Evolutionary conservation across 129 eudicot species (phyloP).

Genomic region (Ambrosia trifida): DNA sequence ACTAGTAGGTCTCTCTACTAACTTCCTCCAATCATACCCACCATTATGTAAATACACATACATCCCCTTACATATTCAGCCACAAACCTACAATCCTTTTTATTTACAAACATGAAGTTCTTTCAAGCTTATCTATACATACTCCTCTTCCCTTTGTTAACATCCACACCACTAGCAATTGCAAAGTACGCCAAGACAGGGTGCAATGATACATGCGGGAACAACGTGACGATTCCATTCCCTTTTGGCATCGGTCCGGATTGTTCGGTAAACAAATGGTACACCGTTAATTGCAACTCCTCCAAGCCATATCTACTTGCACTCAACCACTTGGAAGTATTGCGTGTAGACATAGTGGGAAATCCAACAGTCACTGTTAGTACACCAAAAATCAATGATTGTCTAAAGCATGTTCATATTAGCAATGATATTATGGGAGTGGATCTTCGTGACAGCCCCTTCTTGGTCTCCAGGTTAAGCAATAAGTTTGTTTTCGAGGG

Average conservation of each 20-base stretch:
- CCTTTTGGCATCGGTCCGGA: background rate
- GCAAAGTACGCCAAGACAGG: background rate
- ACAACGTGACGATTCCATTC: background rate
- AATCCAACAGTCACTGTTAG: background rate
- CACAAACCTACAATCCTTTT: no score
- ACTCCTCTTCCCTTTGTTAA: background rate
- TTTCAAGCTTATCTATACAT: background rate
- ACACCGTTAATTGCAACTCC: background rate
- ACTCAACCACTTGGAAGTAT: constrained; percentile 2
- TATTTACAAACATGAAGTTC: background rate
- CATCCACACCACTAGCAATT: background rate
- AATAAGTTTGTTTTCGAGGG: background rate
- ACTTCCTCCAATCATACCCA: no score
- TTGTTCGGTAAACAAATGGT: background rate
- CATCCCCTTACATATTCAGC: background rate
- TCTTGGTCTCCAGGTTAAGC: background rate
- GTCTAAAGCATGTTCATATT: background rate
- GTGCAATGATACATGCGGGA: background rate
- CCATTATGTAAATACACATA: no score
- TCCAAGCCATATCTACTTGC: background rate
- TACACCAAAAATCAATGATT: background rate
- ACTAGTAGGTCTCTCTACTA: no score
- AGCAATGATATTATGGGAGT: background rate
- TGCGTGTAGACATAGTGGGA: background rate
- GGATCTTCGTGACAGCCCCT: background rate